Evolutionary conservation across 129 eudicot species (phyloP), one percentile per base, ranked within the genome.

Genomic region (Chrysanthemum lavandulifolium): DNA sequence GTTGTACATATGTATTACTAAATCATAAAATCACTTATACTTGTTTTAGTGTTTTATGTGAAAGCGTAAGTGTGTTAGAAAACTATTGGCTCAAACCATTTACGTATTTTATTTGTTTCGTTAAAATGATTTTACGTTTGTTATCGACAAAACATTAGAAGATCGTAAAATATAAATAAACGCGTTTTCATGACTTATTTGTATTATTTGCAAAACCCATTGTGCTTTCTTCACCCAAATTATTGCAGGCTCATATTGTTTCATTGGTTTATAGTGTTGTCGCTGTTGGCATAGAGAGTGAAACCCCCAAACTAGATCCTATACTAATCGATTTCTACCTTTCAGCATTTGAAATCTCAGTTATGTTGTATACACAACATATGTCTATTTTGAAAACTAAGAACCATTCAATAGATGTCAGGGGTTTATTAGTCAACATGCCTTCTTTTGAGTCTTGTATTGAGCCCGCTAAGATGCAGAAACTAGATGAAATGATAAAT

Each of bases 221-320:
- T 55, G 47, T 82, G 69, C 72, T 68, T 67, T 80, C 88, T 71
- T 81, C 87, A 63, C 96, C 98, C 53, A 83, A 80, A 64, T 73
- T 86, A 71, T n/a, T 92, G 45, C 91, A 82, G 56, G 86, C 95
- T 19, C 95, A 92, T 83, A 50, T 92, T 21, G 69, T 89, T 65
- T 87, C 87, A 69, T 56, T 89, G 68, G 84, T 85, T 71, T 82
- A 90, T 55, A 83, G 87, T 67, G 84, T 84, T 19, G 57, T 81
- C 43, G 55, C 80, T 75, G 29, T 48, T 18, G 19, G 63, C 74
- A 43, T 73, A 72, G 54, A 65, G 72, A 55, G 14, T 29, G 73
- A 83, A 71, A 67, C 51, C 33, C 16, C 11, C 61, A 67, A 61
- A 72, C 78, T 79, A 27, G 84, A 86, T 73, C 78, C 67, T 29